phyloP scores from a whole-genome alignment of 441 rosid species.

The Adansonia grandidieri region DNA sequence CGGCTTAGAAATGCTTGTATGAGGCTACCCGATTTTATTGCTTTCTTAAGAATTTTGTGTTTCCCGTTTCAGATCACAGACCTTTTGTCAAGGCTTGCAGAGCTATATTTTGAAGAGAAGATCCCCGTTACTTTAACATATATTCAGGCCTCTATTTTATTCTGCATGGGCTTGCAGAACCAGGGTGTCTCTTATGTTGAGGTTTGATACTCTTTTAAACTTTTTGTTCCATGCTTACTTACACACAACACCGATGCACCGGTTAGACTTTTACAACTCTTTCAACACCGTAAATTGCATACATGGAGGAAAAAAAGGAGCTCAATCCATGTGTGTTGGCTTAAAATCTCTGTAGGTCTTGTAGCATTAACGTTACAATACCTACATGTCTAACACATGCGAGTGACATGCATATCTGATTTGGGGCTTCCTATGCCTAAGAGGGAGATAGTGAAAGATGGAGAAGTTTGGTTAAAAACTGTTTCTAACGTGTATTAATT shows the following conservation, averaged over 20 bases:
- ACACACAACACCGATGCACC: not conserved
- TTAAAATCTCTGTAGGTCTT: not conserved
- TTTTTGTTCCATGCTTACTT: conserved; percentile 18
- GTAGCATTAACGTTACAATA: not conserved
- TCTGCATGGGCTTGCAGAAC: conserved; percentile 86
- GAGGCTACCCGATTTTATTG: not conserved
- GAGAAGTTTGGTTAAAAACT: conserved; percentile 11
- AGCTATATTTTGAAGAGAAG: conserved; percentile 77
- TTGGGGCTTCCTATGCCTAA: not conserved
- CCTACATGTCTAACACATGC: not conserved
- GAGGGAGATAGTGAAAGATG: not conserved
- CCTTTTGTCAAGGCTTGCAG: conserved; percentile 69
- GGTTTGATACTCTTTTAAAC: conserved; percentile 51
- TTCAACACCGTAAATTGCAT: not conserved
- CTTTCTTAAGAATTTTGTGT: not conserved
- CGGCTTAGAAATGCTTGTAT: not conserved
- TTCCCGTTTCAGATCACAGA: conserved; percentile 59
- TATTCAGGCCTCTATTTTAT: conserved; percentile 83
- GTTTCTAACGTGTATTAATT: not conserved
- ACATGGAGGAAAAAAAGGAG: not conserved
- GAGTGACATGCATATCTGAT: not conserved
- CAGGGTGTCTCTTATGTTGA: conserved; percentile 61
- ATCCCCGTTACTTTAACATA: conserved; percentile 77
- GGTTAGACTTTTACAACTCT: not conserved
- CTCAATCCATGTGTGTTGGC: not conserved